Evolutionary conservation across 2,329 filamentous ascomycete species (phyloP), one percentile per base, ranked within the genome.

Genomic region (Calonectria pauciramosa): DNA sequence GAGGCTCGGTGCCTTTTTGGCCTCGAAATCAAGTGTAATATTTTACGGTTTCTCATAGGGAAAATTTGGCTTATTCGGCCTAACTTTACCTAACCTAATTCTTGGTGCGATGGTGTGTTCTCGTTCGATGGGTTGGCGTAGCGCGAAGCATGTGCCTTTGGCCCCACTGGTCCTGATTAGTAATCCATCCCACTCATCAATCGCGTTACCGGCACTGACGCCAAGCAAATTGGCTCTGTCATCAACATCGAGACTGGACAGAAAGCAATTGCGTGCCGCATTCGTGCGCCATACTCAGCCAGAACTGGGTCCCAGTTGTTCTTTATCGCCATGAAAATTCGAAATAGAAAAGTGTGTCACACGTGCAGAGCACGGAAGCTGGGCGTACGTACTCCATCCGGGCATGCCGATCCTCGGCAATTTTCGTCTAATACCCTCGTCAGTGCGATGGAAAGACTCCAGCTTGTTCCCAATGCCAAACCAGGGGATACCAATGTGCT

Each of bases 381-480:
- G 1, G 80, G 77, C 59, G 80, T 80, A 71, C 67, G 79, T 76
- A 8, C 6, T 10, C 18, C 10, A 38, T n/a, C 16, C 14, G 23
- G 16, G 14, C 11, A 60, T 56, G n/a, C n/a, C 44, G 44, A 47
- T 32, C 30, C 44, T 47, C 8, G 3, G 10, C 18, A 47, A 13
- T 5, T 13, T 18, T 47, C 20, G 9, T 16, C 44, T 20, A 47
- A 54, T 38, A 30, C 13, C 11, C 30, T 18, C 4, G 13, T 9
- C n/a, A 81, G 81, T 82, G 80, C 69, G 80, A 82, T 41, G 80
- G 81, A 28, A 78, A 79, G 26, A 65, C 66, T 26, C 81, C 81
- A 2, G 71, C 76, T 6, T 82, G 81, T 49, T 77, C 81, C 1
- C 81, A 82, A 52, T 82, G 81, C 51, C 18, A 60, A 14, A 56